Evolutionary conservation across 805 yeast species (phyloP), one percentile per base, ranked within the genome.

Genomic region (Candida ponderosae): DNA sequence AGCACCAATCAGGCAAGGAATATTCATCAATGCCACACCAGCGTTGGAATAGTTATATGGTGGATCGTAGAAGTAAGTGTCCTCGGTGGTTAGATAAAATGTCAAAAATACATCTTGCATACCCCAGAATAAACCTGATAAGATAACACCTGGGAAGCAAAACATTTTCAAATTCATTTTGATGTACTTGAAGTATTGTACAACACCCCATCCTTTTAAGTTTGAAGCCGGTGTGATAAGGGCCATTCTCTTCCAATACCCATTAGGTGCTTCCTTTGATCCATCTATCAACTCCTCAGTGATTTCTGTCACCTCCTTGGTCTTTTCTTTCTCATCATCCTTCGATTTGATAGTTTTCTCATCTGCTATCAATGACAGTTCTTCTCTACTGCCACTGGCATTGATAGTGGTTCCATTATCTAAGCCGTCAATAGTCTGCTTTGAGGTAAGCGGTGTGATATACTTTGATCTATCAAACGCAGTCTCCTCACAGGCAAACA

Each of bases 41-140:
- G 72, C 68, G 46, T 78, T 70, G 14, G 77, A 65, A 50, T 79
- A 80, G 56, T 72, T 72, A 68, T 74, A 82, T 10, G 93, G 90
- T 0, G 69, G 68, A 39, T 70, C 79, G 36, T 76, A 75, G 60
- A 76, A 82, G 44, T 66, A 63, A 38, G 78, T 78, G 41, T 81
- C 88, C 53, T 81, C 84, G 10, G 84, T 74, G 3, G 89, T 81
- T 43, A 83, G 57, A 56, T 81, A 83, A 48, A 83, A 82, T 0
- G 89, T 75, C 44, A 82, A 66, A 51, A 81, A 78, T 0, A 87
- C 83, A 52, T 81, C 87, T 55, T 82, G 90, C 40, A 77, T 65
- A 32, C 90, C 90, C 90, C 90, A 83, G 44, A 81, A 74, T n/a
- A 79, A 41, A 35, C 86, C 85, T 2, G 83, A 75, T 18, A 75